These are phyloP conservation scores for Aegilops bicornis DNA, from an alignment of 176 grass and related monocot species.

Conservation along the genomic window DNA sequence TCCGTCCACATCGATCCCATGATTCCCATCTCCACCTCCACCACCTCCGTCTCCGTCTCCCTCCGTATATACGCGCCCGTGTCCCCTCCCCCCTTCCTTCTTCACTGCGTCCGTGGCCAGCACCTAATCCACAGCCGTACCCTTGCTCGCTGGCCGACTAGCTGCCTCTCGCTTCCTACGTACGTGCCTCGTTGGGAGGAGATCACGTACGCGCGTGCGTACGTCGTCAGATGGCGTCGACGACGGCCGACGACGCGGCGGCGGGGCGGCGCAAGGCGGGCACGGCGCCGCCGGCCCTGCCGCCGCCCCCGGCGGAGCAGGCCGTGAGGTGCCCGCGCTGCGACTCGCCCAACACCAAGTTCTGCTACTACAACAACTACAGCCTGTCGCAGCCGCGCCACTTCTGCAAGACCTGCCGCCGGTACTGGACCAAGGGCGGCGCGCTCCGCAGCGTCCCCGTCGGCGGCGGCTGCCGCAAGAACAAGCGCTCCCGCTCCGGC, in stretches of 20 bases:
- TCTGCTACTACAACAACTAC: conserved; percentile 99
- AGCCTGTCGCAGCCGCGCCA: conserved; percentile 87
- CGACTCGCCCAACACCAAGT: conserved; percentile 96
- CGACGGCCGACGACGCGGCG: conserved; percentile 17
- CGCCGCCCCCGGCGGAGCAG: conserved; percentile 49
- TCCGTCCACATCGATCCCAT: conserved; percentile 37
- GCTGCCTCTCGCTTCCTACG: background rate
- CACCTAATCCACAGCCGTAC: background rate
- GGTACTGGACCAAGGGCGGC: conserved; percentile 98
- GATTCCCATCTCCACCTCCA: background rate
- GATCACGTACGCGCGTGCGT: too few relatives aligned
- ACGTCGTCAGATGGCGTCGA: conserved; percentile 27
- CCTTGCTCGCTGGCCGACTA: background rate
- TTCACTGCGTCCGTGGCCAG: background rate
- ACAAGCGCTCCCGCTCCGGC: conserved; percentile 72
- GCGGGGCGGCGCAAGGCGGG: conserved; percentile 1
- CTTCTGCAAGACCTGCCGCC: conserved; percentile 94
- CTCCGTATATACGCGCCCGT: conserved; percentile 33
- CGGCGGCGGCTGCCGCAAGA: conserved; percentile 91
- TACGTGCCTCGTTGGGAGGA: too few relatives aligned
- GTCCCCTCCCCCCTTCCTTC: background rate
- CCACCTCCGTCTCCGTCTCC: background rate
- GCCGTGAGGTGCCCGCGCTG: conserved; percentile 82
- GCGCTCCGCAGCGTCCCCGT: conserved; percentile 96
- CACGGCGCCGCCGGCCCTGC: background rate